Evolutionary conservation across 768 basidiomycete species (phyloP).

Genomic region (Chiua virens): DNA sequence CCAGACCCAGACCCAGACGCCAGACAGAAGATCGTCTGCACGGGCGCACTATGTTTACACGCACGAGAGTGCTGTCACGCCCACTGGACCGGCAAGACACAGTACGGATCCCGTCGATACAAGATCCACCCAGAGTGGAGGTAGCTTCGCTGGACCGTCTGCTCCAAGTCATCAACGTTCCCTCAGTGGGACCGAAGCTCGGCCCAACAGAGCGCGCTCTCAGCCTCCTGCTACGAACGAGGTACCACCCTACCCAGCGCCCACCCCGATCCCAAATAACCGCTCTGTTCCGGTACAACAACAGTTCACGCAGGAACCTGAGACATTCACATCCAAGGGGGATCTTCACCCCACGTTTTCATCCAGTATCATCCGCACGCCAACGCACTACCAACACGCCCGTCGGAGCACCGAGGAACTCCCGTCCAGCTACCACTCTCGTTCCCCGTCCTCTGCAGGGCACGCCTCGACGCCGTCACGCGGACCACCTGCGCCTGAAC

Average conservation of each 20-base stretch:
- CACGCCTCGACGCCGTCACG: slow-evolving; percentile 18
- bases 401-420: slow-evolving; percentile 29
- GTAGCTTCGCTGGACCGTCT: slow-evolving; percentile 15
- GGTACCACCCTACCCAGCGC: slow-evolving; percentile 29
- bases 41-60: slow-evolving; percentile 19
- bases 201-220: slow-evolving; percentile 21
- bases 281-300: slow-evolving; percentile 16
- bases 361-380: slow-evolving; percentile 66
- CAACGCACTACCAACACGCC: slow-evolving; percentile 50
- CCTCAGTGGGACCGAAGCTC: slow-evolving; percentile 11
- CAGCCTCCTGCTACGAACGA: slow-evolving; percentile 18
- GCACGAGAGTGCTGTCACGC: slow-evolving; percentile 16
- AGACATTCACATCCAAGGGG: slow-evolving; percentile 49
- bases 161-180: slow-evolving; percentile 16
- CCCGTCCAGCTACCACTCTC: slow-evolving; percentile 17
- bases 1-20: slow-evolving; percentile 23
- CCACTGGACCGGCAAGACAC: slow-evolving; percentile 23
- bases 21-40: slow-evolving; percentile 17
- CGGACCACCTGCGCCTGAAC: slow-evolving; percentile 17
- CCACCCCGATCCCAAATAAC: slow-evolving; percentile 17
- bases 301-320: slow-evolving; percentile 29
- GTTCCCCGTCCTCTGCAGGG: slow-evolving; percentile 22
- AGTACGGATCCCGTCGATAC: slow-evolving; percentile 22
- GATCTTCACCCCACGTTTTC: slow-evolving; percentile 70
- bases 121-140: slow-evolving; percentile 6